A percentile compares a stretch with the other conserved stretches of the same genome.
Evolutionary conservation across 495 filamentous ascomycete species (phyloP).

Genomic region (Xylaria telfairii): DNA sequence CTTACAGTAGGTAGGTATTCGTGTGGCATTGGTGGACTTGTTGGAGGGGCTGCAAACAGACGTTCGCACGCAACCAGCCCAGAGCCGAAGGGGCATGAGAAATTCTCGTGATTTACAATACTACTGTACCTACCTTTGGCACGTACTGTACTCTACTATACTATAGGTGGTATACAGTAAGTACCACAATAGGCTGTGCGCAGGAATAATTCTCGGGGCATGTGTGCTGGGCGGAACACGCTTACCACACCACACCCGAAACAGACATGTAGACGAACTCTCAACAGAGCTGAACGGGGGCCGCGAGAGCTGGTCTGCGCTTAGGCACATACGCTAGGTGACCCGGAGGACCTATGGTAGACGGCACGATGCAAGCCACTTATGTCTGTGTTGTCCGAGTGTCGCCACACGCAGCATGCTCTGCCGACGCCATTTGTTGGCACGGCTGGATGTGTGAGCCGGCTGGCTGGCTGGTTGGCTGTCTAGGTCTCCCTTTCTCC

Average conservation of each 20-base stretch:
- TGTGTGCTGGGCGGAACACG: too few species aligned
- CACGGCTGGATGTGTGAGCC: neutral
- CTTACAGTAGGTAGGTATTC: neutral
- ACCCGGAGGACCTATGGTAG: neutral
- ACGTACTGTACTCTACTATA: too few species aligned
- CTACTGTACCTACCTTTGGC: too few species aligned
- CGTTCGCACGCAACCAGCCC: neutral
- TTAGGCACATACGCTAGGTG: neutral
- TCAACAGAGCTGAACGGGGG: slow-evolving; percentile 2
- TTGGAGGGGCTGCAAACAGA: slow-evolving; percentile 1
- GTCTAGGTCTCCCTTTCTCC: neutral
- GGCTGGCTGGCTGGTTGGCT: neutral
- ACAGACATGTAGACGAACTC: neutral
- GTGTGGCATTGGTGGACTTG: neutral
- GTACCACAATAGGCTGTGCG: neutral
- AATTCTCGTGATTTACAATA: neutral
- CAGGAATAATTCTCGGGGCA: too few species aligned
- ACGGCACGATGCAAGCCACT: slow-evolving; percentile 1
- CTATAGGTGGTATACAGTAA: too few species aligned
- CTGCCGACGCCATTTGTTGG: neutral
- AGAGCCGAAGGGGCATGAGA: too few species aligned
- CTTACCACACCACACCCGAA: neutral
- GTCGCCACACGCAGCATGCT: neutral
- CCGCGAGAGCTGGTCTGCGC: neutral
- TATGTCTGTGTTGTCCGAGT: slow-evolving; percentile 7